Percentiles rank a stretch among this genome's conserved stretches.
Evolutionary conservation across 1,284 basidiomycete genomes (phyloP).

Genomic region (Cutaneotrichosporon dermatis): DNA sequence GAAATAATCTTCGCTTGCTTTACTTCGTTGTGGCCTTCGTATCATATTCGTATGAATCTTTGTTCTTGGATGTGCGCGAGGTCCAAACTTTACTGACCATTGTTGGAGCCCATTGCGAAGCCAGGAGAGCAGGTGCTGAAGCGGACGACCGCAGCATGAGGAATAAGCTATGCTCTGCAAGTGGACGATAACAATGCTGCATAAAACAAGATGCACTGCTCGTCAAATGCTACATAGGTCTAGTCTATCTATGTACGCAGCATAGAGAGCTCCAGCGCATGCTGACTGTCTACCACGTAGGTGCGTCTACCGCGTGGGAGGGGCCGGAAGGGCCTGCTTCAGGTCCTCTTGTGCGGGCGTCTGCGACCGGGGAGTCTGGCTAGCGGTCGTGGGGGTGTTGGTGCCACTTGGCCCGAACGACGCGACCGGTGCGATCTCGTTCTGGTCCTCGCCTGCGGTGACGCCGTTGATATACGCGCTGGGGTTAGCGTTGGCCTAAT

Average conservation of each 20-base stretch:
- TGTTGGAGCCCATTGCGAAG: too few relatives aligned
- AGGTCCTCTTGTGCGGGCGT: slow-evolving; percentile 5
- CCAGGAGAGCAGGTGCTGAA: too few relatives aligned
- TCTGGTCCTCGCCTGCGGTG: slow-evolving; percentile 36
- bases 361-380: slow-evolving; percentile 12
- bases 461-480: slow-evolving; percentile 49
- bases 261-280: background rate
- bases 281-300: too few relatives aligned
- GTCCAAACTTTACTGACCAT: too few relatives aligned
- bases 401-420: slow-evolving; percentile 35
- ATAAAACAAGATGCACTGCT: too few relatives aligned
- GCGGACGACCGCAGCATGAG: too few relatives aligned
- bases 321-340: background rate
- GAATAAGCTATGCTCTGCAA: too few relatives aligned
- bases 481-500: background rate
- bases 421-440: slow-evolving; percentile 37
- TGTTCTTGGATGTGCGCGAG: too few relatives aligned
- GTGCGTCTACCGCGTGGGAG: background rate
- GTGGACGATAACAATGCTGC: too few relatives aligned
- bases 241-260: slow-evolving; percentile 2
- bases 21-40: background rate
- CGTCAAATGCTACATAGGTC: too few relatives aligned
- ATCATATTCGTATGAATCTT: background rate
- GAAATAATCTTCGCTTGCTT: slow-evolving; percentile 1
- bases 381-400: slow-evolving; percentile 23